Evolutionary conservation across 805 yeast genomes (phyloP), one percentile per base, ranked within the genome.

Genomic region (Candida ovalis): DNA sequence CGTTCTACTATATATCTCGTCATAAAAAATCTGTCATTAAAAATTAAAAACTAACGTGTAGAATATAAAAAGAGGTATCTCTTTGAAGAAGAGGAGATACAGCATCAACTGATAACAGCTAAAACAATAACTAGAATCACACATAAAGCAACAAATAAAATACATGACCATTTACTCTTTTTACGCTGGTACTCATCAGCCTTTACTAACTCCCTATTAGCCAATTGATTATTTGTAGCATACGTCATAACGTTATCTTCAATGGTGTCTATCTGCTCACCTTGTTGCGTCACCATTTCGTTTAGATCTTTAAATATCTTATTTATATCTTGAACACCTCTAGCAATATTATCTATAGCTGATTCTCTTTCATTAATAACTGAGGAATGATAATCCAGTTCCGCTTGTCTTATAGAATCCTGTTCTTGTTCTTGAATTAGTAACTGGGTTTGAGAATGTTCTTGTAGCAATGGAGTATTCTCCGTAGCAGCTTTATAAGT

Each of bases 311-410:
- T 81, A 64, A 89, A 90, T 3, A 91, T 90, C 9, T 89, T 76
- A 64, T 91, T 90, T 38, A 91, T 88, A 55, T 91, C 97, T 45
- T 75, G 78, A 10, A 90, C 88, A 0, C 96, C 96, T 38, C 80
- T 80, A 39, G 85, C 82, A 8, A 90, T 84, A 51, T 80, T 82
- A 27, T 74, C 72, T 28, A 91, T 86, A 52, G 88, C 94, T 22
- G 78, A 69, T 45, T 86, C 83, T 47, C 97, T 71, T 59, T 88
- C 92, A 48, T 82, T 80, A 2, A 90, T 81, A 4, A 86, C 65
- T 1, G 82, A 63, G 1, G 78, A 58, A 56, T 87, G 92, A 52
- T 82, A 81, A 53, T 81, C 86, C 21, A 86, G 60, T 43, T 84
- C 81, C 25, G 82, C 71, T 10, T 52, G 54, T 4, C 58, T 32